Base-by-base conservation (phyloP, 2,329 filamentous ascomycete species). In the Colletotrichum limetticola region DNA sequence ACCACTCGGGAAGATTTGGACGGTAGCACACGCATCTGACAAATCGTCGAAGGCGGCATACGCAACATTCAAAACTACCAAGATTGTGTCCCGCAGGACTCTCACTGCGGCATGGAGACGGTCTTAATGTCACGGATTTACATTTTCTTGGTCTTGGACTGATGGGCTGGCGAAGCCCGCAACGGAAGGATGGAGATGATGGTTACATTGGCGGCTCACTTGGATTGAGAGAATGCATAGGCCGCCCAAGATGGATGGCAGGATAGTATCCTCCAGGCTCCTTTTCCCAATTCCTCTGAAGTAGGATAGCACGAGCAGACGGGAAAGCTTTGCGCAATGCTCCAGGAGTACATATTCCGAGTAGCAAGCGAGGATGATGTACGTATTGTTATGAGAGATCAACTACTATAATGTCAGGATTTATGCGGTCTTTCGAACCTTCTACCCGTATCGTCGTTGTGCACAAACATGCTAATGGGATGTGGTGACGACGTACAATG, bases 331-430 rank as follows among this genome's bases (percentile, higher is more conserved):
- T 16, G 60, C 12, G n/a, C 22, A 8, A 24, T 4, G 59, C 66
- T 56, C 46, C 35, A 42, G 55, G 30, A 60, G 58, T 19, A 57
- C 26, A 61, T 19, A 14, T 57, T 53, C 46, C 42, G 30, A 56
- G 62, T 57, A 42, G 57, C 57, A 59, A 56, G 53, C 19, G 32
- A 57, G 58, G 58, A 68, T 59, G 66, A 74, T 71, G 71, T 72
- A 72, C 60, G 74, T 75, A 74, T 74, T 42, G 66, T 74, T 74
- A 75, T 66, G 71, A 74, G 65, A 66, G 60, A 72, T 71, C 52
- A 63, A 49, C 19, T 64, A 62, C 66, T 67, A 68, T 74, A 74
- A 75, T 71, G 71, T 71, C 64, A 74, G 58, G 60, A 68, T 74
- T 74, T 72, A 30, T 63, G 37, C 53, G 57, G 60, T 71, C 49